Conservation (phyloP, 176 grass and related monocot genomes). For the Zea luxurians region DNA sequence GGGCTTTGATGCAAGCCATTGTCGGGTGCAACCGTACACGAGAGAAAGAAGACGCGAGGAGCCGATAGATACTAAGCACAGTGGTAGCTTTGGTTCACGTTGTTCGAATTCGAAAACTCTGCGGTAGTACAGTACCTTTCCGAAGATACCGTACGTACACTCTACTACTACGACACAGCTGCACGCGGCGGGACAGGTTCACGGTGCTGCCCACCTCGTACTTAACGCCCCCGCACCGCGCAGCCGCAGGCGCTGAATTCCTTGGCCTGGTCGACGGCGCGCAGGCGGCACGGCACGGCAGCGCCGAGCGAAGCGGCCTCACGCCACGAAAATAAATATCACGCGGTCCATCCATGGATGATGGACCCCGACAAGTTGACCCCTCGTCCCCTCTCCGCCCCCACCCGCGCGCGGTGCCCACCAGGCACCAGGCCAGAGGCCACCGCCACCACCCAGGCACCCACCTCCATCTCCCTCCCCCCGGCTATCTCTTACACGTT, state of each 20-base stretch:
- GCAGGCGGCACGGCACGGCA: not conserved
- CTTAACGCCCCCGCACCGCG: constrained; percentile 13
- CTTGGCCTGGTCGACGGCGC: not conserved
- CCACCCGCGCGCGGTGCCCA: constrained; percentile 11
- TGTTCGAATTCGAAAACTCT: not conserved
- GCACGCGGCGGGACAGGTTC: not conserved
- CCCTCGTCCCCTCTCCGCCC: not conserved
- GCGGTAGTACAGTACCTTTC: not conserved
- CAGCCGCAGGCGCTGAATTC: not conserved
- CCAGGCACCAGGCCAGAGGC: no score
- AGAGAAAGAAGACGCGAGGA: not conserved
- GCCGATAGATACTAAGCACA: no score
- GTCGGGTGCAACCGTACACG: not conserved
- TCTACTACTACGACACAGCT: not conserved
- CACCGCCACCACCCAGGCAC: not conserved
- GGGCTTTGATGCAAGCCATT: not conserved
- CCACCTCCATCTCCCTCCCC: not conserved
- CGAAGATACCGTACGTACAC: not conserved
- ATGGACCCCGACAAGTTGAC: constrained; percentile 8
- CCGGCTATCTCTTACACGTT: no score
- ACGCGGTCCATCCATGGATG: not conserved
- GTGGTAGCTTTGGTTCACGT: not conserved
- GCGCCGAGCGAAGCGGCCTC: not conserved
- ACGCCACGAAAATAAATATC: constrained; percentile 39
- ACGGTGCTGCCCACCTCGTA: constrained; percentile 30